Evolutionary conservation across 2,329 filamentous ascomycete genomes (phyloP), one percentile per base, ranked within the genome.

Genomic region (Elsinoe australis): DNA sequence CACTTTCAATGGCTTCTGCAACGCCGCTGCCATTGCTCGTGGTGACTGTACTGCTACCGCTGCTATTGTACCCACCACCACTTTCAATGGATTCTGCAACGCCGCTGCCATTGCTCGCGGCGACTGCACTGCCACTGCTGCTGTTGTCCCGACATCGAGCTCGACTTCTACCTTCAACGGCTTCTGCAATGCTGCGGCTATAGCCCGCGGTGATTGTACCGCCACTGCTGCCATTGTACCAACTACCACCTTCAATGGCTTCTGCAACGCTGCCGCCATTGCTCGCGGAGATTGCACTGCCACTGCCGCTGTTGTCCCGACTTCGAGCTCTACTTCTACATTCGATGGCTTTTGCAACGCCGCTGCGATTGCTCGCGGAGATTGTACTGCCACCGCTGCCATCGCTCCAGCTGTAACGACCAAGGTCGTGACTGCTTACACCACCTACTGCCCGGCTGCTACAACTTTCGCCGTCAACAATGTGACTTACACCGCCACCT

Each of bases 351-450:
- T n/a, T n/a, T 47, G 38, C 42, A 22, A 28, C 26, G 67, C 63
- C 50, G 53, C 51, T 53, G 64, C 63, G 55, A 56, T 68, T 50
- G 65, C 26, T 33, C 17, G 3, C 36, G n/a, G 21, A 53, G 10
- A 10, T 14, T 4, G 10, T 14, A 63, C 60, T 57, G 67, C 61
- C 53, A 38, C 64, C 51, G 63, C 64, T 56, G 45, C 44, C 45
- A 46, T 36, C 31, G 54, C 50, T 42, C 35, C 47, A 33, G 39
- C 31, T 7, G 32, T 26, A 10, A 44, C 39, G 6, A 44, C 39
- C 39, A 15, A 29, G 24, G 17, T 44, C 26, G 41, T 52, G 24
- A 52, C 50, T 6, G 31, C 44, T 18, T 49, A 41, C 31, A 34
- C 39, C 14, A 52, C 47, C 18, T 34, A 42, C 29, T 52, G 50